Base-by-base conservation (phyloP, 129 eudicot species). In the Escallonia rubra region DNA sequence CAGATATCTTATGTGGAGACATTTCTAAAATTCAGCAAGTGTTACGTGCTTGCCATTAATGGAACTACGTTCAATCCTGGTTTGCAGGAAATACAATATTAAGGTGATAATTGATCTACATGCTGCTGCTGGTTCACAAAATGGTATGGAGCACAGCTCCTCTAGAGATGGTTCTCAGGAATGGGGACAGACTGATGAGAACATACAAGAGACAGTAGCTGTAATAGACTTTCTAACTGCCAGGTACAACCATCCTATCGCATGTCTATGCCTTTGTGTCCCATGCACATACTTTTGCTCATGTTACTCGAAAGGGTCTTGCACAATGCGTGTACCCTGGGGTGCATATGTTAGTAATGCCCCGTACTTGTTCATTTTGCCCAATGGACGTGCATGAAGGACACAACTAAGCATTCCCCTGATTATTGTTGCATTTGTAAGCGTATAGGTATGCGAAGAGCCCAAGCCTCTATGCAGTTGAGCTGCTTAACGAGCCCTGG, bases 81-180 rank as follows among this genome's bases (percentile, higher is more conserved):
- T 56, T 42, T 43, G 44, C 72, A 90, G 97, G 76, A 84, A 82
- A 68, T 87, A 90, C 49, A 72, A 72, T 2, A 43, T 90, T 15
- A 73, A 78, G 81, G 91, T 90, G 14, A 90, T 90, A 57, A 57
- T 90, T 10, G 91, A 90, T 76, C 79, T 90, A 43, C 97, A 90
- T 63, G 90, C 91, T 6, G 95, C 91, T 44, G 91, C 95, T 0
- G 97, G 95, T n/a, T 90, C 97, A 3, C 95, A 90, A 72, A 90
- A 90, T 78, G 89, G 89, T 13, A 68, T 10, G 48, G 91, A 86
- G 44, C 95, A 90, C 63, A 86, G 97, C 59, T 46, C 76, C 40
- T 6, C 83, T 7, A 76, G 95, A 13, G 95, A 86, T 39, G 89
- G 95, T 57, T 77, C 72, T 34, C 57, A 65, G 5, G 89, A 82